phyloP scores from a whole-genome alignment of 768 basidiomycete species.

The Candolleomyces aberdarensis region DNA sequence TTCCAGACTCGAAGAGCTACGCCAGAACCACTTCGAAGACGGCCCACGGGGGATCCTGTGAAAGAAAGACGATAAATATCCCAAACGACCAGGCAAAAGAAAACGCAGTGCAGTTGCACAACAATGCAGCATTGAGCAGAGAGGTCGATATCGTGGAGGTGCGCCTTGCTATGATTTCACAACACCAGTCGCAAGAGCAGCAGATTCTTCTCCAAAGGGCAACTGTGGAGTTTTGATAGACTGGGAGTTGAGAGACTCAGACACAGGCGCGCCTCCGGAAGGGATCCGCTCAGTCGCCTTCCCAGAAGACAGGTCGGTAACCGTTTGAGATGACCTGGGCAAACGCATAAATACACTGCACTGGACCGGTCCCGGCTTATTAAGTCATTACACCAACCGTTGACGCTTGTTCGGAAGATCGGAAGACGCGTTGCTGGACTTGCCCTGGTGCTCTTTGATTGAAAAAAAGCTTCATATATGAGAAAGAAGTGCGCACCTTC shows the following conservation, averaged over 20 bases:
- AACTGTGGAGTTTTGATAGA: constrained; percentile 58
- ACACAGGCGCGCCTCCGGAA: constrained; percentile 24
- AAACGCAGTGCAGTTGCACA: constrained; percentile 11
- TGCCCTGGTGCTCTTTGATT: constrained; percentile 44
- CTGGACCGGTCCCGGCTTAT: constrained; percentile 21
- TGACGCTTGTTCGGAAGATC: constrained; percentile 80
- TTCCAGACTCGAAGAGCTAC: constrained; percentile 1
- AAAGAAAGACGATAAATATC: constrained; percentile 43
- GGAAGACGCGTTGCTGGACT: constrained; percentile 58
- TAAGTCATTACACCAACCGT: constrained; percentile 56
- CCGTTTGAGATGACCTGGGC: constrained; percentile 45
- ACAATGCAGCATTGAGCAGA: constrained; percentile 2
- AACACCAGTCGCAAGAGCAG: constrained; percentile 42
- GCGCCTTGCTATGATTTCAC: constrained; percentile 36
- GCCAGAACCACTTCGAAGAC: not conserved
- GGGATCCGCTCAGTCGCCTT: constrained; percentile 40
- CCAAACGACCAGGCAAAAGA: constrained; percentile 32
- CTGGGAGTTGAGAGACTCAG: constrained; percentile 36
- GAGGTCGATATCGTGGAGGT: constrained; percentile 1
- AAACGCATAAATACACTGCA: constrained; percentile 19
- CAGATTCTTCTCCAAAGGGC: constrained; percentile 58
- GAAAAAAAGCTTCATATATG: not conserved
- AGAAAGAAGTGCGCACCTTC: constrained; percentile 45
- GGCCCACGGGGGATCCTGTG: constrained; percentile 22
- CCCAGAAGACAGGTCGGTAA: constrained; percentile 30